Percentiles rank a stretch among this genome's conserved stretches.
Evolutionary conservation across 2,329 filamentous ascomycete genomes (phyloP).

Genomic region (Alternaria viburni): DNA sequence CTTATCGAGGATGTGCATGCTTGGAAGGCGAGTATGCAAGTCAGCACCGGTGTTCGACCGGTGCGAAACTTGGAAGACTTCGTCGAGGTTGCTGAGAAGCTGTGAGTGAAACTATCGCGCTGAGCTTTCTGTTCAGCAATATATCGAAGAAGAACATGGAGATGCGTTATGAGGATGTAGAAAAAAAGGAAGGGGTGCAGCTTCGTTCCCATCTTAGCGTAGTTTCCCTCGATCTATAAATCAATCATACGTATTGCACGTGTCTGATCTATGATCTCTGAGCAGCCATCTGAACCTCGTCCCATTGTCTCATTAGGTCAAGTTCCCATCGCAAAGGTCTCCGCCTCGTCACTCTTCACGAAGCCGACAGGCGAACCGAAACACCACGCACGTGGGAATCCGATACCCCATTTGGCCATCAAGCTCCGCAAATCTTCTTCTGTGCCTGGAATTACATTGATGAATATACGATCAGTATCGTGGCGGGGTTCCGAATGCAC

Average conservation of each 20-base stretch:
- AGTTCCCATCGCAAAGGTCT: not conserved
- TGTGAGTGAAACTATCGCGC: constrained; percentile 4
- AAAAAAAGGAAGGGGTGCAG: not conserved
- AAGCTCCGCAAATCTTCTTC: constrained; percentile 38
- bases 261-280: not conserved
- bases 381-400: constrained; percentile 31
- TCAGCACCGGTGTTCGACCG: constrained; percentile 75
- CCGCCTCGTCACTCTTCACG: constrained; percentile 10
- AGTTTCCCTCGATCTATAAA: not conserved
- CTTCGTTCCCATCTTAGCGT: not conserved
- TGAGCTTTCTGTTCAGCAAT: not conserved
- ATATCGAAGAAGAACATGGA: not conserved
- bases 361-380: constrained; percentile 27
- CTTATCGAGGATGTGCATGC: constrained; percentile 78
- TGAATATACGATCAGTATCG: constrained; percentile 43
- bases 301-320: not conserved
- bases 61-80: constrained; percentile 81
- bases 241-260: not conserved
- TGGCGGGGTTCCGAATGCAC: constrained; percentile 50
- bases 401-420: constrained; percentile 44
- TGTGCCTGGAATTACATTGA: constrained; percentile 46
- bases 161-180: not conserved
- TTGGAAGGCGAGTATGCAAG: constrained; percentile 77
- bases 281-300: not conserved
- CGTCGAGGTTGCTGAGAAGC: constrained; percentile 65